Conservation (phyloP, 495 filamentous ascomycete genomes). For the Hypoxylon rickii region DNA sequence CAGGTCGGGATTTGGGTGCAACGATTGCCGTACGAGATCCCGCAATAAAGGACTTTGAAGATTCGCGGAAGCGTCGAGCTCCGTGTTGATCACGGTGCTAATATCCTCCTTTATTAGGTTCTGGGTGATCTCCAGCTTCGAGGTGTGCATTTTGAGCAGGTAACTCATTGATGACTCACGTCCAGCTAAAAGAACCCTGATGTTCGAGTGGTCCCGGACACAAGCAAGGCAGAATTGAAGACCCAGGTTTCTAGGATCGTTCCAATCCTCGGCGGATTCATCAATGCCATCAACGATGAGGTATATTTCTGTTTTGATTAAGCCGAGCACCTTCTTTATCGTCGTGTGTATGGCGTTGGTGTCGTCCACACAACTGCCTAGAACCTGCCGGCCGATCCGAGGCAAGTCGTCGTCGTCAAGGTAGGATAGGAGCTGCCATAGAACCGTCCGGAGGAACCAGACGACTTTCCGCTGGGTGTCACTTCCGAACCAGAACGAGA, state of each 20-base stretch:
- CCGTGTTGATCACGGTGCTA: slow-evolving; percentile 1
- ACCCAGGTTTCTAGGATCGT: neutral
- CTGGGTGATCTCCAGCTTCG: slow-evolving; percentile 5
- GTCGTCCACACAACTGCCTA: neutral
- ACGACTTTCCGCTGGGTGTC: slow-evolving; percentile 1
- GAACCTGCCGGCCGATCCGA: neutral
- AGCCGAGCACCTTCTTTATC: neutral
- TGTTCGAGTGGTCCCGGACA: neutral
- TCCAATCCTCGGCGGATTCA: slow-evolving; percentile 9
- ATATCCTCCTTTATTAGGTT: slow-evolving; percentile 10
- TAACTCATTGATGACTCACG: slow-evolving; percentile 1
- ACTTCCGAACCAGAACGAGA: slow-evolving; percentile 8
- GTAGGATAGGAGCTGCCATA: slow-evolving; percentile 7
- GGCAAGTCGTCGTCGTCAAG: neutral
- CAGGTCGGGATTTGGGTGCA: neutral
- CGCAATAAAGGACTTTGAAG: neutral
- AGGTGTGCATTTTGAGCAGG: neutral
- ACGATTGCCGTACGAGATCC: neutral
- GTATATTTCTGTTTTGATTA: neutral
- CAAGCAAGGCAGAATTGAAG: neutral
- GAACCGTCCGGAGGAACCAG: slow-evolving; percentile 5
- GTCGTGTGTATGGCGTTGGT: neutral
- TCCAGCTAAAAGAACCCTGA: neutral
- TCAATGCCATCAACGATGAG: slow-evolving; percentile 9
- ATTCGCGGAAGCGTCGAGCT: slow-evolving; percentile 6